Evolutionary conservation across 108 stramenopile genomes (phyloP).

Genomic region (Skeletonema menzelii): DNA sequence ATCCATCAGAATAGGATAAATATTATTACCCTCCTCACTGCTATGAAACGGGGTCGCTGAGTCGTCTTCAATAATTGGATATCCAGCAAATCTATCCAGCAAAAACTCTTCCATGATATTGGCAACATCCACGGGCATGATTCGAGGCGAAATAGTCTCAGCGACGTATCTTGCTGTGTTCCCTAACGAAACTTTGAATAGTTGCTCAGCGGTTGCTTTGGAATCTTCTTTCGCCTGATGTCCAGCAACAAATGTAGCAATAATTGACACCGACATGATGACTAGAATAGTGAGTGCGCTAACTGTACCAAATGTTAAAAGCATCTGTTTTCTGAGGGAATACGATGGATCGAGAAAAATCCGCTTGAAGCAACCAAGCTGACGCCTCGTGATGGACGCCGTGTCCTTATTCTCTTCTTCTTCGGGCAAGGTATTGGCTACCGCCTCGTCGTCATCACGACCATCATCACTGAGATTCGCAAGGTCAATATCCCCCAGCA

Average conservation of each 20-base stretch:
- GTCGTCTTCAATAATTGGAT: constrained; percentile 43
- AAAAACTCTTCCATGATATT: constrained; percentile 42
- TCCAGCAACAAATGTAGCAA: constrained; percentile 33
- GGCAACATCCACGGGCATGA: constrained; percentile 12
- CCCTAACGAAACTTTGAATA: constrained; percentile 22
- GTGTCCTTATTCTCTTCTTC: too few species aligned
- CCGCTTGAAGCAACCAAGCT: not conserved
- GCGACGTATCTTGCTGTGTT: constrained; percentile 34
- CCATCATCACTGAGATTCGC: too few species aligned
- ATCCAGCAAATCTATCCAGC: constrained; percentile 59
- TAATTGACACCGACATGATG: constrained; percentile 40
- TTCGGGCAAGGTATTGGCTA: too few species aligned
- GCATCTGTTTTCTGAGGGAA: constrained; percentile 55
- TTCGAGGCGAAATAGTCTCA: constrained; percentile 29
- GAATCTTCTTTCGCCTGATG: constrained; percentile 23
- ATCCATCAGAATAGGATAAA: constrained; percentile 45
- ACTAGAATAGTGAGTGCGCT: constrained; percentile 38
- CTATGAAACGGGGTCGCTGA: constrained; percentile 49
- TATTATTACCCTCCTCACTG: constrained; percentile 17
- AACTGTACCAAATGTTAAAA: constrained; percentile 51
- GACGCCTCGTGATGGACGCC: too few species aligned
- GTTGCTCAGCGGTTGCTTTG: constrained; percentile 9
- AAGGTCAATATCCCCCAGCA: too few species aligned
- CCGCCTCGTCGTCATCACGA: too few species aligned
- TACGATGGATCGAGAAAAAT: constrained; percentile 47